Percentiles rank a stretch among this genome's conserved stretches.
Evolutionary conservation across 305 asterid species (phyloP).

Genomic region (Solanum hybrid): DNA sequence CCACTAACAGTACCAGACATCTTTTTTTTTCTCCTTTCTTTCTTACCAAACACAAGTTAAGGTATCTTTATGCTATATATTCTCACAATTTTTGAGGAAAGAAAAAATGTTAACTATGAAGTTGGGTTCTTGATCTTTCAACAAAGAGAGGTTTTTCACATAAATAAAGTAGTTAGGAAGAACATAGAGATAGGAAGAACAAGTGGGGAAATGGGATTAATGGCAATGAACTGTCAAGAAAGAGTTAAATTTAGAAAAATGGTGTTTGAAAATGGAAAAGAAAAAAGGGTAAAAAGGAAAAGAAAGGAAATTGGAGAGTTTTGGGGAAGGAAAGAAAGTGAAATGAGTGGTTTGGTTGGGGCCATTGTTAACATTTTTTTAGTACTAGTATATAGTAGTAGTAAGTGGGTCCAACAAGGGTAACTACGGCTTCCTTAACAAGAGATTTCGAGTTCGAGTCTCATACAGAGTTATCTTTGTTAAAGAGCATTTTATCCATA

Average conservation of each 20-base stretch:
- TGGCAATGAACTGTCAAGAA: conserved; percentile 28
- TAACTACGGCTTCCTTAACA: too few species aligned
- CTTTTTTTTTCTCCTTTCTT: not conserved
- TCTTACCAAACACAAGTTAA: not conserved
- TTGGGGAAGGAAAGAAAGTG: not conserved
- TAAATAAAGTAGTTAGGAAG: conserved; percentile 2
- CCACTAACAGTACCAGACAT: conserved; percentile 13
- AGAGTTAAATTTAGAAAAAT: conserved; percentile 2
- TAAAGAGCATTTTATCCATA: rapidly evolving
- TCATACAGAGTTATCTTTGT: not conserved
- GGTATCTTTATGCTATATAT: not conserved
- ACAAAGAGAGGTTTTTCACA: not conserved
- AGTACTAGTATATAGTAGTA: not conserved
- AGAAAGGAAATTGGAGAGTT: not conserved
- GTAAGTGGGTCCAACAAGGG: not conserved
- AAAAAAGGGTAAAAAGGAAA: conserved; percentile 3
- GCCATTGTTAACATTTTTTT: not conserved
- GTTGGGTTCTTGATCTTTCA: not conserved
- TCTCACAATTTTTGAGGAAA: not conserved
- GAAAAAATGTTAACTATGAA: not conserved
- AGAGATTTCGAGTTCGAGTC: not conserved
- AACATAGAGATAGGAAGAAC: not conserved
- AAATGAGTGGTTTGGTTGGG: not conserved
- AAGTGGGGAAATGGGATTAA: conserved; percentile 21
- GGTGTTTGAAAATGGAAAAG: not conserved